Base-by-base conservation (phyloP, 345 rosid genomes). In the Salix suchowensis region DNA sequence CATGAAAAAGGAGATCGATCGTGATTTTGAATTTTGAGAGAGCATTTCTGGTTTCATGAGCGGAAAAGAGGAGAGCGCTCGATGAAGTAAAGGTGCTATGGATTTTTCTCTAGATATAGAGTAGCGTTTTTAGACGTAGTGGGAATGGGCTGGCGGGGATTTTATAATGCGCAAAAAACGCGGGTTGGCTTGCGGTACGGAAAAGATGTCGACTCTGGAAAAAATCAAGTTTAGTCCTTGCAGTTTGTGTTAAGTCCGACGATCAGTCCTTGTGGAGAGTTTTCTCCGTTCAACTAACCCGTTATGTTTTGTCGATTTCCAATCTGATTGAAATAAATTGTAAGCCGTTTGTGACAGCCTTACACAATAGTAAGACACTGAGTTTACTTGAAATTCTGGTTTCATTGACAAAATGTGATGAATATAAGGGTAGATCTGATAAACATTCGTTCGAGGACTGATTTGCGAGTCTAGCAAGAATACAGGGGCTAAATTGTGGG, bases 371-470 rank as follows among this genome's bases (percentile, higher is more conserved):
- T 0, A 21, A 18, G 58, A 18, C 23, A 52, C 11, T 19, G 7
- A 0, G n/a, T 10, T n/a, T 55, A 5, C 24, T 55, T 55, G n/a
- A 8, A 55, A 55, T n/a, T n/a, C 61, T 13, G 24, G 24, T 55
- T n/a, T 12, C n/a, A 55, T 21, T 55, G 26, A 55, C 10, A 7
- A 21, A 21, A 55, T 55, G 28, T 55, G 24, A 55, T 52, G 23
- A 6, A 52, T 52, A 18, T 18, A 52, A 19, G 11, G 13, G 2
- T 9, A 55, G 4, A 55, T 55, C 4, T 8, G 62, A 55, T 55
- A 0, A n/a, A n/a, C 3, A 3, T 1, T 55, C 1, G 1, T 1
- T 1, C 1, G 28, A 26, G 26, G 24, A 24, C 28, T n/a, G 0
- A 10, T 55, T 55, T 55, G 11, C 11, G 0, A 55, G 23, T 8